A percentile compares a stretch with the other conserved stretches of the same genome.
Conservation (phyloP, 805 yeast genomes). For the Schwanniomyces polymorphus region DNA sequence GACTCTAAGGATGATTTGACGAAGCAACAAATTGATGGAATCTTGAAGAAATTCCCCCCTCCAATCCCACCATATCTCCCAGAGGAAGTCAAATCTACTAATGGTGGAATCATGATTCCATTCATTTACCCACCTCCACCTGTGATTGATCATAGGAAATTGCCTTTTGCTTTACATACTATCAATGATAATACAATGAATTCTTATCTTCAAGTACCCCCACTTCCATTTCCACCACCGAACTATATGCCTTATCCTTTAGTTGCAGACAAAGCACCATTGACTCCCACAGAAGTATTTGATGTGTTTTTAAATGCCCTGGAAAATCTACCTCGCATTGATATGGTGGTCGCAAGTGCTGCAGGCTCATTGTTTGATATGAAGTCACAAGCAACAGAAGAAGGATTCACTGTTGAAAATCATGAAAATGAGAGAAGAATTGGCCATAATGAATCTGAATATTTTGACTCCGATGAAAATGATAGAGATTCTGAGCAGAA, state of each 20-base stretch:
- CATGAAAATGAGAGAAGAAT: conserved; percentile 2
- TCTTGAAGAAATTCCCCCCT: conserved; percentile 34
- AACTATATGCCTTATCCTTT: conserved; percentile 46
- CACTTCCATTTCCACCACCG: conserved; percentile 47
- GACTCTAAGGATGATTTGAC: conserved; percentile 11
- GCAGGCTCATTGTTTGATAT: conserved; percentile 44
- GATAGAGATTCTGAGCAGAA: conserved; percentile 10
- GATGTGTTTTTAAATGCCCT: conserved; percentile 34
- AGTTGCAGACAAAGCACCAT: conserved; percentile 31
- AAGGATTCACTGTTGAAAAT: conserved; percentile 23
- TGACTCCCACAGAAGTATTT: conserved; percentile 38
- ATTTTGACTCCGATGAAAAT: conserved; percentile 2
- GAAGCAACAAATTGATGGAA: conserved; percentile 19
- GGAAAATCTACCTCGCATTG: conserved; percentile 36
- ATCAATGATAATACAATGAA: too few relatives aligned
- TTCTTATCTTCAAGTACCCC: conserved; percentile 26
- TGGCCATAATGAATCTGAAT: conserved; percentile 8
- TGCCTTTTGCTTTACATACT: conserved; percentile 18
- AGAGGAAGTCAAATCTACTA: conserved; percentile 4
- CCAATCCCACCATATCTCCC: conserved; percentile 35
- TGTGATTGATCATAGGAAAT: conserved; percentile 15
- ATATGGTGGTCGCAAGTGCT: conserved; percentile 48
- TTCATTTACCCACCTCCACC: conserved; percentile 47
- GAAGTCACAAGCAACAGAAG: conserved; percentile 29
- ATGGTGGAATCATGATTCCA: conserved; percentile 42